phyloP scores from a whole-genome alignment of 1,284 basidiomycete genomes.

The Trichosporon sp. region DNA sequence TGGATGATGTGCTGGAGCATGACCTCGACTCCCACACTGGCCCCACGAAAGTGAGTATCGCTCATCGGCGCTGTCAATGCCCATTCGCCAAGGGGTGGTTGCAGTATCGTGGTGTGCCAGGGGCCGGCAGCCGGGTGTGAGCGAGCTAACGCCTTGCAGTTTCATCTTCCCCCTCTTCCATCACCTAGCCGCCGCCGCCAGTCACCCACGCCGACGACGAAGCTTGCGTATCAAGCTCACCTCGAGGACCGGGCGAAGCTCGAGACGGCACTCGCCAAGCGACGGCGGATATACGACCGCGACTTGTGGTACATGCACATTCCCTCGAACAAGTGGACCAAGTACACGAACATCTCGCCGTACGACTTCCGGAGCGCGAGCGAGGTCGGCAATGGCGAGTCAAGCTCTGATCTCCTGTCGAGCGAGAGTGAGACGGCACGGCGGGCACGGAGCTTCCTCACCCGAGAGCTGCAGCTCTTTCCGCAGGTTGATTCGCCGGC shows the following conservation, averaged over 20 bases:
- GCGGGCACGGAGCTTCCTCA: conserved; percentile 74
- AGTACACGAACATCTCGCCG: conserved; percentile 77
- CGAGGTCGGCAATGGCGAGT: conserved; percentile 15
- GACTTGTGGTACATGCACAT: conserved; percentile 83
- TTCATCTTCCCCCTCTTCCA: conserved; percentile 66
- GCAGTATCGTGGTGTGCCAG: not conserved
- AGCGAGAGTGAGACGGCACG: conserved; percentile 19
- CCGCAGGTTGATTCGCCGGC: conserved; percentile 60
- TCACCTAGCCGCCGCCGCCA: conserved; percentile 19
- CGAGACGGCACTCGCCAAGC: conserved; percentile 55
- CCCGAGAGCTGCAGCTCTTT: conserved; percentile 66
- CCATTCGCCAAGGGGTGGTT: not conserved
- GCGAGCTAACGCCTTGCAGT: conserved; percentile 62
- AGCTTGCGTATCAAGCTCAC: conserved; percentile 9
- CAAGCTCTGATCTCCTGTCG: not conserved
- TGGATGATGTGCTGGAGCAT: conserved; percentile 78
- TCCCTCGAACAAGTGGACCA: conserved; percentile 77
- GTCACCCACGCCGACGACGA: conserved; percentile 17
- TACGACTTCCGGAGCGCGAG: conserved; percentile 66
- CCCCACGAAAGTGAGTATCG: conserved; percentile 50
- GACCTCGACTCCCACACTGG: conserved; percentile 54
- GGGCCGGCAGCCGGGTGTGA: not conserved
- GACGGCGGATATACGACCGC: conserved; percentile 71
- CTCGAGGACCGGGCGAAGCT: not conserved
- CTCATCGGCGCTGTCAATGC: not conserved